phyloP scores from a whole-genome alignment of 352 stramenopile species.

The Peronospora farinosa region DNA sequence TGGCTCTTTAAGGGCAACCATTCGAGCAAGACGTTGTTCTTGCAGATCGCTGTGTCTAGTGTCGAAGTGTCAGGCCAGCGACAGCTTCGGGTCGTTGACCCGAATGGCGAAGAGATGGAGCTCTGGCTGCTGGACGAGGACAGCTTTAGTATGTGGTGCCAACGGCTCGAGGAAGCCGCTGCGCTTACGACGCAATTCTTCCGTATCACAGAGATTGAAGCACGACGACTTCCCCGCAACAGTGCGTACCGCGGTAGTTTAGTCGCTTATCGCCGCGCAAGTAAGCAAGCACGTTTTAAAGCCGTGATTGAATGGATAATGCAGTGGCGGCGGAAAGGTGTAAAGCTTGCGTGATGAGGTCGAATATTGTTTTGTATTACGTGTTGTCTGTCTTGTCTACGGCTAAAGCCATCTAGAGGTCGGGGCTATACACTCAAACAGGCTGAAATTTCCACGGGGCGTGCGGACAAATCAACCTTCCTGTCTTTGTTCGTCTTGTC shows the following conservation, averaged over 20 bases:
- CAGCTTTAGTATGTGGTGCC: constrained; percentile 44
- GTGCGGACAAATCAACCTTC: not conserved
- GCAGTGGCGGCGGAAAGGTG: constrained; percentile 37
- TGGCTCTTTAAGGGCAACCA: constrained; percentile 74
- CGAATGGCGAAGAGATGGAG: constrained; percentile 70
- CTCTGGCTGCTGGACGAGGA: constrained; percentile 58
- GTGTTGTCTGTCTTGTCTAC: no score
- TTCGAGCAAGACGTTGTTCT: constrained; percentile 44
- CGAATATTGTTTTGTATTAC: not conserved
- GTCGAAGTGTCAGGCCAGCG: constrained; percentile 60
- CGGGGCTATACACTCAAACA: not conserved
- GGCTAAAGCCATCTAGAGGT: not conserved
- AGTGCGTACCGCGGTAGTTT: constrained; percentile 66
- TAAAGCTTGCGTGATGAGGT: constrained; percentile 13
- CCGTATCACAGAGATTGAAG: constrained; percentile 45
- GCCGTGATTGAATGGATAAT: constrained; percentile 36
- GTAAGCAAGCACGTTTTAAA: constrained; percentile 46
- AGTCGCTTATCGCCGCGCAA: constrained; percentile 49
- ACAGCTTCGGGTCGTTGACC: constrained; percentile 61
- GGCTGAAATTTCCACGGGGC: not conserved
- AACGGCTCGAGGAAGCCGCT: constrained; percentile 55
- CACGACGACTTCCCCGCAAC: constrained; percentile 46
- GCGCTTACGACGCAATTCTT: constrained; percentile 63
- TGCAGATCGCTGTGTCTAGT: constrained; percentile 70
- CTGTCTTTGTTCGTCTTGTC: constrained; percentile 14